Percentiles rank a stretch among this genome's conserved stretches.
Conservation (phyloP, 805 yeast species). For the Yamadazyma nakazawae region DNA sequence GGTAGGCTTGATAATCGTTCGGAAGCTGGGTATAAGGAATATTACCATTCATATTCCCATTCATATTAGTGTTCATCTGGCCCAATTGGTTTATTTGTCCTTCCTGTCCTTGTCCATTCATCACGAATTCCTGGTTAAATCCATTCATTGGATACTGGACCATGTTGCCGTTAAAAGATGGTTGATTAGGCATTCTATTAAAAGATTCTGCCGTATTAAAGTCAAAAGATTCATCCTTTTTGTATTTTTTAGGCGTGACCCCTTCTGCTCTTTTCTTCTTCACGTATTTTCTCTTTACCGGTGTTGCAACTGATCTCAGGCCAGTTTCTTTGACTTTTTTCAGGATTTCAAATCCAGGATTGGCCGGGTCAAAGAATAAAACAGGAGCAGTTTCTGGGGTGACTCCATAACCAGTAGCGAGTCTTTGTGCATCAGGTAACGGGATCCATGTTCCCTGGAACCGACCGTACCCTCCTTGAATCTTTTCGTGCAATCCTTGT, state of each 20-base stretch:
- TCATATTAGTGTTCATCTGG: neutral
- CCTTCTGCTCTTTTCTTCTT: conserved; percentile 67
- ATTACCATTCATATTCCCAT: neutral
- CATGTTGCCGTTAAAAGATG: conserved; percentile 7
- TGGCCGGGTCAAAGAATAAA: conserved; percentile 33
- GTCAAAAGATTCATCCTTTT: conserved; percentile 11
- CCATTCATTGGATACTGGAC: conserved; percentile 8
- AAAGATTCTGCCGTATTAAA: conserved; percentile 13
- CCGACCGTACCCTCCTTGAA: conserved; percentile 96
- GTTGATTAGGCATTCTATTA: conserved; percentile 12
- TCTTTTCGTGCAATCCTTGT: conserved; percentile 82
- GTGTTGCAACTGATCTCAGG: conserved; percentile 36
- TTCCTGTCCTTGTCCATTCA: neutral
- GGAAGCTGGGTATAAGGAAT: conserved; percentile 1
- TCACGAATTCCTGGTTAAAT: conserved; percentile 4
- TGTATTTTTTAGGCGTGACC: conserved; percentile 43
- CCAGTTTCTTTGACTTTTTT: conserved; percentile 30
- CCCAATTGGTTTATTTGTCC: neutral
- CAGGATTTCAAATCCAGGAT: conserved; percentile 35
- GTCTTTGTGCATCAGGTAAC: conserved; percentile 57
- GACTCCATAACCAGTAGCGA: conserved; percentile 40
- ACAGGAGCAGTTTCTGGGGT: conserved; percentile 41
- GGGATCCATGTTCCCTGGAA: conserved; percentile 99
- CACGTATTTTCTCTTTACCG: conserved; percentile 40
- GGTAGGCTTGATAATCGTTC: conserved; percentile 23